These are phyloP conservation scores for Ogataea chonburiensis DNA, from an alignment of 805 yeast genomes.

Conservation along the genomic window DNA sequence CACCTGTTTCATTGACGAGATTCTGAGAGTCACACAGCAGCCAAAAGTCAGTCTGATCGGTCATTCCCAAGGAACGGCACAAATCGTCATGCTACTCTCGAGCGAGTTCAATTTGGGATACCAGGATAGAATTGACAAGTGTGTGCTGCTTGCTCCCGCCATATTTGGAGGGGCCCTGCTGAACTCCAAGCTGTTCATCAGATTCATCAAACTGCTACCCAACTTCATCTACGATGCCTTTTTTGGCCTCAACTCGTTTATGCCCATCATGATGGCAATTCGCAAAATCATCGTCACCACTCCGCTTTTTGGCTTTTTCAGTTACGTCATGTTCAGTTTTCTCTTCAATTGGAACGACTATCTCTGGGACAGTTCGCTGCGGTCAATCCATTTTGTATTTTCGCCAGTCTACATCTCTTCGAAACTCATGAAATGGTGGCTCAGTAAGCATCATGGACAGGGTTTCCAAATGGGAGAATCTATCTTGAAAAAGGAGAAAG, in stretches of 20 bases:
- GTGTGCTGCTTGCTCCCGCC: slow-evolving; percentile 86
- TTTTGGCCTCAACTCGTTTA: slow-evolving; percentile 77
- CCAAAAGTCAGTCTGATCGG: slow-evolving; percentile 62
- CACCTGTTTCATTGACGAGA: slow-evolving; percentile 66
- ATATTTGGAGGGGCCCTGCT: slow-evolving; percentile 81
- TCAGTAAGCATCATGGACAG: slow-evolving; percentile 49
- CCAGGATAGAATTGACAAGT: slow-evolving; percentile 54
- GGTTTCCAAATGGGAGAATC: slow-evolving; percentile 42
- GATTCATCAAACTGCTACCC: slow-evolving; percentile 56
- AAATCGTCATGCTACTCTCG: slow-evolving; percentile 68
- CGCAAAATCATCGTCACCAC: slow-evolving; percentile 49
- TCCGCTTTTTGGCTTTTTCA: slow-evolving; percentile 57
- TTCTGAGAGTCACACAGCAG: slow-evolving; percentile 40
- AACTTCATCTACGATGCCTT: slow-evolving; percentile 44
- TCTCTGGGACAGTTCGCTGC: slow-evolving; percentile 66
- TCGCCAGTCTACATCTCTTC: slow-evolving; percentile 83
- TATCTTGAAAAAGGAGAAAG: slow-evolving; percentile 49
- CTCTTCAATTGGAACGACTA: slow-evolving; percentile 84
- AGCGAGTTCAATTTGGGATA: slow-evolving; percentile 39
- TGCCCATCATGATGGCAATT: slow-evolving; percentile 68
- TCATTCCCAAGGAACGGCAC: slow-evolving; percentile 95
- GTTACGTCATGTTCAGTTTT: slow-evolving; percentile 83
- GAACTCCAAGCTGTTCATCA: slow-evolving; percentile 58
- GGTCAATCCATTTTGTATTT: slow-evolving; percentile 76
- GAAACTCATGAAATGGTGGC: slow-evolving; percentile 91